A percentile compares a stretch with the other conserved stretches of the same genome.
Evolutionary conservation across 2,329 filamentous ascomycete genomes (phyloP).

Genomic region (Nigrospora sphaerica): DNA sequence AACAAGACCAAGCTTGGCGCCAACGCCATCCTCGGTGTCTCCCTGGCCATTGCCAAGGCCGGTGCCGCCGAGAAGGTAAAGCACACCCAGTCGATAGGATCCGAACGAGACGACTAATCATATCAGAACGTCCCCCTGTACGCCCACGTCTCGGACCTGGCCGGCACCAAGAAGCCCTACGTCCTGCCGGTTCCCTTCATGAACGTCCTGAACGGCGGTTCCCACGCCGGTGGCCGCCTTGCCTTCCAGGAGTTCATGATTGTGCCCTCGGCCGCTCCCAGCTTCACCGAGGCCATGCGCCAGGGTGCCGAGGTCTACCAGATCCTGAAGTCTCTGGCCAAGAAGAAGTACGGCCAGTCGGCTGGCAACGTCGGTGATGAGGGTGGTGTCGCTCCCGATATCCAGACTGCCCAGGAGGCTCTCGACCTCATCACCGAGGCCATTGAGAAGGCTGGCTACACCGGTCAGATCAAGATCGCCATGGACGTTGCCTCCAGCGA

Average conservation of each 20-base stretch:
- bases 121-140: slow-evolving; percentile 70
- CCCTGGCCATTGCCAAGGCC: slow-evolving; percentile 78
- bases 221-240: slow-evolving; percentile 92
- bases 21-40: slow-evolving; percentile 84
- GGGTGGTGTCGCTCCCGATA: slow-evolving; percentile 98
- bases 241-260: slow-evolving; percentile 98
- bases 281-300: slow-evolving; percentile 93
- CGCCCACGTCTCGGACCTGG: slow-evolving; percentile 79
- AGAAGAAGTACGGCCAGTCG: slow-evolving; percentile 99
- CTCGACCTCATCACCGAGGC: slow-evolving; percentile 91
- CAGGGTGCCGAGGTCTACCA: slow-evolving; percentile 98
- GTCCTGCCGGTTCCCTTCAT: slow-evolving; percentile 88
- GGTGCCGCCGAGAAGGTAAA: slow-evolving; percentile 76
- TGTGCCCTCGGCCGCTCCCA: slow-evolving; percentile 75
- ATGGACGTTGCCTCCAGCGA: slow-evolving; percentile 99
- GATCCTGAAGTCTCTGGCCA: slow-evolving; percentile 90
- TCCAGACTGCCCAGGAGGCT: slow-evolving; percentile 93
- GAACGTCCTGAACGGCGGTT: slow-evolving; percentile 89
- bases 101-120: not conserved
- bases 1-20: slow-evolving; percentile 87
- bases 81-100: not conserved
- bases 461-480: slow-evolving; percentile 92
- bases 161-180: slow-evolving; percentile 86
- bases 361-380: slow-evolving; percentile 99
- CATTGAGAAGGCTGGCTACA: slow-evolving; percentile 93